A percentile compares a stretch with the other conserved stretches of the same genome.
These are phyloP conservation scores for Tilletiopsis washingtonensis DNA, from an alignment of 1,284 basidiomycete genomes.

Conservation along the genomic window DNA sequence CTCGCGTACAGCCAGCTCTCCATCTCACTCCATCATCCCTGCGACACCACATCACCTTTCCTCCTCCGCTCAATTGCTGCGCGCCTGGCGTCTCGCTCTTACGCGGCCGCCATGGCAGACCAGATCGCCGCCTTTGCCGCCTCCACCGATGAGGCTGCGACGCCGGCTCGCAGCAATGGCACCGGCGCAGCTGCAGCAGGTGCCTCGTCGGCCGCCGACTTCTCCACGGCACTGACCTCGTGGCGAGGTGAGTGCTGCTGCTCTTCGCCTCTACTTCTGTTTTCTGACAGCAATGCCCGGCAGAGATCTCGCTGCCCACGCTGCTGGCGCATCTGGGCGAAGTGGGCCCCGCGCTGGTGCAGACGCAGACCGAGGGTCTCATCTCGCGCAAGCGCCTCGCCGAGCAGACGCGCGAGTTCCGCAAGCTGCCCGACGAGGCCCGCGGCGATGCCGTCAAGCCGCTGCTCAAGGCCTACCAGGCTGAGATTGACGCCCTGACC, in stretches of 20 bases:
- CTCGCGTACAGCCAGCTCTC: too few species aligned
- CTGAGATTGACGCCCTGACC: constrained; percentile 89
- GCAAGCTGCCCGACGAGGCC: constrained; percentile 20
- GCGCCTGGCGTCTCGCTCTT: too few species aligned
- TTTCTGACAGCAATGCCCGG: background rate
- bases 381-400: constrained; percentile 36
- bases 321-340: constrained; percentile 20
- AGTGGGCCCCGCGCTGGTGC: constrained; percentile 16
- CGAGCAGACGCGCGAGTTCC: constrained; percentile 42
- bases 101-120: too few species aligned
- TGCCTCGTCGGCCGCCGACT: too few species aligned
- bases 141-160: too few species aligned
- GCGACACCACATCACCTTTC: too few species aligned
- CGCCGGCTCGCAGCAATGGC: too few species aligned
- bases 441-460: constrained; percentile 38
- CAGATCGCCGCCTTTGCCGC: too few species aligned
- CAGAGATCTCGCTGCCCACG: constrained; percentile 18
- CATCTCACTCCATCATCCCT: too few species aligned
- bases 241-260: constrained; percentile 13
- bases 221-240: constrained; percentile 22
- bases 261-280: too few species aligned
- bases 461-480: constrained; percentile 60
- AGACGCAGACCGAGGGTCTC: constrained; percentile 31
- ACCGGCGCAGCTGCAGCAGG: too few species aligned
- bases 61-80: too few species aligned